Conservation (phyloP, 2,329 filamentous ascomycete genomes). For the Venturia pyrina region DNA sequence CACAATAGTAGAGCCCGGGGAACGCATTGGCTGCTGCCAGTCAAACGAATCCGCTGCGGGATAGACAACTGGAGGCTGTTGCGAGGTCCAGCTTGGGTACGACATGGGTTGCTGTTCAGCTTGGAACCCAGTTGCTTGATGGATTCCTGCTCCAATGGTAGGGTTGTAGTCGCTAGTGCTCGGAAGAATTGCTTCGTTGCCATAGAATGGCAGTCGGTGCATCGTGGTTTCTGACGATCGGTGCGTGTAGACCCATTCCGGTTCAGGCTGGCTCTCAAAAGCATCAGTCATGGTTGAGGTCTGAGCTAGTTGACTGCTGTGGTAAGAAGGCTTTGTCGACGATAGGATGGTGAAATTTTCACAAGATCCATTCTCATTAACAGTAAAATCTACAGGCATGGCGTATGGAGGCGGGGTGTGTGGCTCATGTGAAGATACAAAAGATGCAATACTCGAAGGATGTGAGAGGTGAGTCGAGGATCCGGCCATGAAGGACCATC, state of each 20-base stretch:
- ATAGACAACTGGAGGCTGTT: not conserved
- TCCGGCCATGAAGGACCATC: not conserved
- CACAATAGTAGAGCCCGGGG: not conserved
- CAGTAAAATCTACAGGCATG: not conserved
- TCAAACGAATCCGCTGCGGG: not conserved
- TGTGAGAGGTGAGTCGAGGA: not conserved
- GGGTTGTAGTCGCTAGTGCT: not conserved
- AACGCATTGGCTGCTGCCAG: not conserved
- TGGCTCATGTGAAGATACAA: not conserved
- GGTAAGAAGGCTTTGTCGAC: not conserved
- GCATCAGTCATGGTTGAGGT: not conserved
- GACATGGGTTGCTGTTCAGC: not conserved
- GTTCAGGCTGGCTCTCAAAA: not conserved
- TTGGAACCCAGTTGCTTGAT: not conserved
- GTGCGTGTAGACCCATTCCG: not conserved
- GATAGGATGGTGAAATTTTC: not conserved
- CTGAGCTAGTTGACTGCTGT: not conserved
- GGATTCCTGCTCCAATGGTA: not conserved
- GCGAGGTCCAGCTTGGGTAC: not conserved
- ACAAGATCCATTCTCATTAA: not conserved
- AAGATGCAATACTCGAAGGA: constrained; percentile 2
- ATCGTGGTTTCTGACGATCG: not conserved
- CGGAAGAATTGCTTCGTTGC: not conserved
- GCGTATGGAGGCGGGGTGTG: not conserved
- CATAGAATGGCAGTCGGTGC: not conserved